Percentiles rank a stretch among this genome's conserved stretches.
Evolutionary conservation across 2,329 filamentous ascomycete species (phyloP).

Genomic region (Gaeumannomyces tritici): DNA sequence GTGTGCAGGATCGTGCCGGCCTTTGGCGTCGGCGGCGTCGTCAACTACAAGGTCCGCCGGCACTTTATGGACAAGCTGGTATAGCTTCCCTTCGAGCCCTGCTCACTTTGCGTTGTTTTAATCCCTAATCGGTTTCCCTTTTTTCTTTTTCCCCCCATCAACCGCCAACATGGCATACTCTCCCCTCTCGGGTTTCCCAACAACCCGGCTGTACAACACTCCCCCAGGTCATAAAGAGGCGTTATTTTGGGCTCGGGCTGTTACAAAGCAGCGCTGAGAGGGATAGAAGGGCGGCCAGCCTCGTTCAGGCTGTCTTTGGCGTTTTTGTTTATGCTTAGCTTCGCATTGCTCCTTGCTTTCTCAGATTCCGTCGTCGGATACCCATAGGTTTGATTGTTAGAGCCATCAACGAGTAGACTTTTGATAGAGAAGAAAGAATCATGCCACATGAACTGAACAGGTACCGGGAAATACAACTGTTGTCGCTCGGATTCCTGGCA

Average conservation of each 20-base stretch:
- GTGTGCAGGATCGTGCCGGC: constrained; percentile 82
- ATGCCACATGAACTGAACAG: too few relatives aligned
- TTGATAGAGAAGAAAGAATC: not conserved
- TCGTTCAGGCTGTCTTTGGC: not conserved
- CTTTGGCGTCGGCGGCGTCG: constrained; percentile 80
- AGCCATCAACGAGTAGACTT: not conserved
- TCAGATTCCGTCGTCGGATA: not conserved
- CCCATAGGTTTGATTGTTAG: not conserved
- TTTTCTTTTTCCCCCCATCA: not conserved
- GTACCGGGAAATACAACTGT: too few relatives aligned
- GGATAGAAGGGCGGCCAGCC: not conserved
- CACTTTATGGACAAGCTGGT: constrained; percentile 54
- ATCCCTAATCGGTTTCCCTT: not conserved
- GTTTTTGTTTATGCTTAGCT: not conserved
- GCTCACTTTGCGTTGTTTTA: not conserved
- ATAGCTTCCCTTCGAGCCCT: constrained; percentile 8
- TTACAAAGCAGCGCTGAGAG: not conserved
- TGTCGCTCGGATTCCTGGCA: too few relatives aligned
- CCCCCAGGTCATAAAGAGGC: not conserved
- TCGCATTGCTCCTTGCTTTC: not conserved
- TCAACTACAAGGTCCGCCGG: constrained; percentile 64
- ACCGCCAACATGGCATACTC: not conserved
- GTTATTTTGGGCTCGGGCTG: not conserved
- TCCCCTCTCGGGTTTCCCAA: not conserved
- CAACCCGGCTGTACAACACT: not conserved